Evolutionary conservation across 2,329 filamentous ascomycete genomes (phyloP), one percentile per base, ranked within the genome.

Genomic region (Fusarium fujikuroi): DNA sequence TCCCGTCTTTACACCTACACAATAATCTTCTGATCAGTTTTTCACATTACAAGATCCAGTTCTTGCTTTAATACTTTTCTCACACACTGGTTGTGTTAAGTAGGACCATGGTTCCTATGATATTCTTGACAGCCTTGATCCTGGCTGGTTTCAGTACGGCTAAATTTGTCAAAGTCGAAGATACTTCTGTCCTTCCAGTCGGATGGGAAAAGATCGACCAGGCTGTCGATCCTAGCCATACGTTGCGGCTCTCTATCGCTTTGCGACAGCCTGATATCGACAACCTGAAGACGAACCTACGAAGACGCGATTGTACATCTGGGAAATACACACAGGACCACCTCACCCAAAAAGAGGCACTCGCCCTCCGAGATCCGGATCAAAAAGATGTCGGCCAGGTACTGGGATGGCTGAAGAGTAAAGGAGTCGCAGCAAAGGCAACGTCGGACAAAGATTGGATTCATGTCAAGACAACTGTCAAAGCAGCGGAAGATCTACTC

Each of bases 371-470:
- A 44, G 70, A 76, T 14, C 83, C 85, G 0, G 76, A 79, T 14
- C 60, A 76, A 4, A 67, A 78, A 5, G 80, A 83, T 11, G 78
- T 84, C 14, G 63, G 80, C 15, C 69, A 75, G 1, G 84, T 88
- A 8, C 65, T 82, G 10, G 62, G 69, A 12, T 88, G 86, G 87
- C 79, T 88, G 5, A 75, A 74, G 34, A 76, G 80, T 5, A 80
- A 81, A 44, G 83, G 81, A 9, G 79, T 87, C 30, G 69, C 70
- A 30, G 72, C 67, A 9, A 74, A 81, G 25, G 72, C 79, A 14
- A 77, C 76, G 2, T 69, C 75, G 2, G 79, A 83, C 32, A 81
- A 82, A 28, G 81, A 85, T 19, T 85, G 84, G 80, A 76, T 88
- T 61, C 80, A 81, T 53, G 81, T 86, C 52, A 80, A 82, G 43